Evolutionary conservation across 345 rosid genomes (phyloP).

Genomic region (Populus davidiana): DNA sequence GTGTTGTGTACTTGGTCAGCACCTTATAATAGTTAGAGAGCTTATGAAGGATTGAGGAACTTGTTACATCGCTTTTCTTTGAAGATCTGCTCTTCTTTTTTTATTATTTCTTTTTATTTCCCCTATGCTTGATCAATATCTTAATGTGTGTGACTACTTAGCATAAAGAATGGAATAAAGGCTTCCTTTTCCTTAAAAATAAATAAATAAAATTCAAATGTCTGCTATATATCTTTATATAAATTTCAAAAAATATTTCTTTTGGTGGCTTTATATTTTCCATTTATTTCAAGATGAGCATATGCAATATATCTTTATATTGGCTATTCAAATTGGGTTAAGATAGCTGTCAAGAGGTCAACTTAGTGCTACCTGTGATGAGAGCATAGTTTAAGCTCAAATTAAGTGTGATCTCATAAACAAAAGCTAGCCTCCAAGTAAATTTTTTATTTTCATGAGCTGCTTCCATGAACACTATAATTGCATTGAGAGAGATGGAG

Average conservation of each 20-base stretch:
- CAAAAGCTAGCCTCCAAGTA: not conserved
- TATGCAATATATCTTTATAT: not conserved
- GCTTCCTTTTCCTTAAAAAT: not conserved
- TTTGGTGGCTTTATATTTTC: not conserved
- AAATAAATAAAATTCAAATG: not conserved
- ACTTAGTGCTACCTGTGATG: not conserved
- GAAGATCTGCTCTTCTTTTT: not conserved
- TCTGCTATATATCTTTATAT: not conserved
- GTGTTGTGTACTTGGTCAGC: slow-evolving; percentile 2
- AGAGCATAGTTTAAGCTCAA: not conserved
- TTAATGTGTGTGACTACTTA: not conserved
- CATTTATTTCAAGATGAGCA: not conserved
- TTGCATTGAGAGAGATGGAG: not conserved
- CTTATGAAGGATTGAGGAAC: not conserved
- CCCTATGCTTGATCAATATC: not conserved
- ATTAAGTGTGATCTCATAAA: not conserved
- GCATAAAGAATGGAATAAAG: not conserved
- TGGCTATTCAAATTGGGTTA: not conserved
- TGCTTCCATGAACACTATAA: not conserved
- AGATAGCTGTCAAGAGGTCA: not conserved
- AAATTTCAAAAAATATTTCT: not conserved
- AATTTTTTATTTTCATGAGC: not conserved
- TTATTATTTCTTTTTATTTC: too few species aligned
- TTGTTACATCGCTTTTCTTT: not conserved
- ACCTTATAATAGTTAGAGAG: not conserved